phyloP scores from a whole-genome alignment of 768 basidiomycete species.

The Mrakia blollopis region DNA sequence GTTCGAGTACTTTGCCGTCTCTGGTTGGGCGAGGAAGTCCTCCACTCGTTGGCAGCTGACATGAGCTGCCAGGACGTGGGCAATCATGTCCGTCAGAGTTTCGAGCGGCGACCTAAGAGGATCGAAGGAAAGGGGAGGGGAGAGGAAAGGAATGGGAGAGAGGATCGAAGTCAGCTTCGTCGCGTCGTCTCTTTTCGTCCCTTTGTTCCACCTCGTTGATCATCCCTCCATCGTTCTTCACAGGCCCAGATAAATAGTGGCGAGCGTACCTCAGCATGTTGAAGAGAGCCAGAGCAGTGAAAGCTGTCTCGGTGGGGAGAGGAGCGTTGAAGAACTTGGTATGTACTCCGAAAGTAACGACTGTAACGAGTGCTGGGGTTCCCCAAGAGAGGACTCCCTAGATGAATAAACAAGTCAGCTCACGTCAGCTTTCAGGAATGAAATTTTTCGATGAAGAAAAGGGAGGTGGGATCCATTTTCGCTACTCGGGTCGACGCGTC shows the following conservation, averaged over 20 bases:
- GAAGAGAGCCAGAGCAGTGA: conserved; percentile 48
- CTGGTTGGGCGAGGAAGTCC: conserved; percentile 45
- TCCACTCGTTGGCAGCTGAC: conserved; percentile 43
- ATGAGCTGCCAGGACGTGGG: conserved; percentile 41
- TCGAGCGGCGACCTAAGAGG: conserved; percentile 44
- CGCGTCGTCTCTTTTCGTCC: no score
- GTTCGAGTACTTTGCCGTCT: conserved; percentile 46
- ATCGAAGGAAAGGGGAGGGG: no score
- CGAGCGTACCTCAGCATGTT: no score
- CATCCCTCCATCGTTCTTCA: no score
- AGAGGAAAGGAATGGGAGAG: no score
- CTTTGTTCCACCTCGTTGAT: no score
- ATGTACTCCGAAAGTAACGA: conserved; percentile 42
- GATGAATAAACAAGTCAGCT: neutral
- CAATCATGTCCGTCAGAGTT: conserved; percentile 37
- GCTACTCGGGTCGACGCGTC: no score
- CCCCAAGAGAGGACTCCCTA: conserved; percentile 9
- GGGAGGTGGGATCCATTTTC: no score
- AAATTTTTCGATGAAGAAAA: no score
- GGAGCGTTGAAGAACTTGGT: conserved; percentile 43
- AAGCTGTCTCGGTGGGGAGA: conserved; percentile 46
- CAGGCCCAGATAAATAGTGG: no score
- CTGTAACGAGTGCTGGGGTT: conserved; percentile 37
- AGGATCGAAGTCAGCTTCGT: no score
- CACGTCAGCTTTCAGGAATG: no score